Conservation (phyloP, 2,329 filamentous ascomycete genomes). For the Ascochyta lentis region DNA sequence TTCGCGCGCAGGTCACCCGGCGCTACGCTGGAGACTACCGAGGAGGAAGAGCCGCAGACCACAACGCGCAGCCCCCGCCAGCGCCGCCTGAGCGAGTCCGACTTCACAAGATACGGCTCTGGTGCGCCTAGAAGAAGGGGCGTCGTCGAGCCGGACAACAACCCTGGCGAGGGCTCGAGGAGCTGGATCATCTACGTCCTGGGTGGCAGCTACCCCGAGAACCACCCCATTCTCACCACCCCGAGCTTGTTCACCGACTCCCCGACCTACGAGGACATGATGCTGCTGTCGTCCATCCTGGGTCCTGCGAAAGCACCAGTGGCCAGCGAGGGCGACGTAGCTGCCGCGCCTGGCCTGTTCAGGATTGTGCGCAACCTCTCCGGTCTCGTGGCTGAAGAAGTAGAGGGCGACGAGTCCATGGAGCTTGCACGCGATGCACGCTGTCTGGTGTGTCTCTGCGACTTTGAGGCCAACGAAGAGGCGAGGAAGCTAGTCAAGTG, state of each 20-base stretch:
- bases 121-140: slow-evolving; percentile 69
- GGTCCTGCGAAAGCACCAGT: slow-evolving; percentile 74
- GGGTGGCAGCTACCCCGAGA: slow-evolving; percentile 72
- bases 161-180: slow-evolving; percentile 64
- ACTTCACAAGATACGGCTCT: slow-evolving; percentile 67
- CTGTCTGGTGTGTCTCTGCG: slow-evolving; percentile 71
- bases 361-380: slow-evolving; percentile 54
- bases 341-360: slow-evolving; percentile 67
- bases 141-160: slow-evolving; percentile 63
- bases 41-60: slow-evolving; percentile 50
- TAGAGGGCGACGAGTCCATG: slow-evolving; percentile 46
- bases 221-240: slow-evolving; percentile 72
- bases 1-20: slow-evolving; percentile 50
- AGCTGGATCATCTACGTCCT: slow-evolving; percentile 78
- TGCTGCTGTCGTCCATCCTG: slow-evolving; percentile 69
- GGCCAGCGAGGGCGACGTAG: slow-evolving; percentile 68
- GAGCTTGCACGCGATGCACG: slow-evolving; percentile 54
- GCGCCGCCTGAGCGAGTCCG: slow-evolving; percentile 65
- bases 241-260: slow-evolving; percentile 74
- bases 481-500: slow-evolving; percentile 68
- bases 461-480: slow-evolving; percentile 68
- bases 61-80: slow-evolving; percentile 55
- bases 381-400: slow-evolving; percentile 56
- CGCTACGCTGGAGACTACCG: slow-evolving; percentile 52
- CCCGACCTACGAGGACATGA: slow-evolving; percentile 76